Evolutionary conservation across 2,329 filamentous ascomycete species (phyloP).

Genomic region (Aureobasidium sp.): DNA sequence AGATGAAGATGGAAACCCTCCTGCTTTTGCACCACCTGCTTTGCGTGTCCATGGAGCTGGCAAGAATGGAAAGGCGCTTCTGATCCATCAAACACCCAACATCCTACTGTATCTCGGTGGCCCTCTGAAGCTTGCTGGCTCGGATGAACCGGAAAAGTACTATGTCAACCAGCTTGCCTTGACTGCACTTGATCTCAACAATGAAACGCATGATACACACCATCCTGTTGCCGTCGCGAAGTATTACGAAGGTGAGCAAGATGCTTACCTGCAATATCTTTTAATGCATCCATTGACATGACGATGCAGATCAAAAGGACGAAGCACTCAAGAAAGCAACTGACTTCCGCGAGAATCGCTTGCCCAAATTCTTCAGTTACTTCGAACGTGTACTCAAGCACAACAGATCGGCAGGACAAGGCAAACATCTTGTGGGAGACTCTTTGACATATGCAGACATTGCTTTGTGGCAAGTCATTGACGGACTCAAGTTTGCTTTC

Average conservation of each 20-base stretch:
- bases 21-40: slow-evolving; percentile 59
- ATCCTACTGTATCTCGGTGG: slow-evolving; percentile 65
- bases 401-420: slow-evolving; percentile 50
- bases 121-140: slow-evolving; percentile 49
- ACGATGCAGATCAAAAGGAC: slow-evolving; percentile 54
- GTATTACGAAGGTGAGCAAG: slow-evolving; percentile 52
- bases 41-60: slow-evolving; percentile 46
- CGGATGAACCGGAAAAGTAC: slow-evolving; percentile 44
- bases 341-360: slow-evolving; percentile 52
- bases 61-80: slow-evolving; percentile 47
- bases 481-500: slow-evolving; percentile 56
- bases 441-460: slow-evolving; percentile 65
- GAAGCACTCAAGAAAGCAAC: slow-evolving; percentile 53
- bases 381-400: slow-evolving; percentile 59
- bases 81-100: slow-evolving; percentile 63
- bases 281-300: neutral
- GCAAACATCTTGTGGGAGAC: slow-evolving; percentile 58
- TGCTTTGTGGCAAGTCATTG: slow-evolving; percentile 61
- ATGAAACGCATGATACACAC: slow-evolving; percentile 69
- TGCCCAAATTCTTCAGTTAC: slow-evolving; percentile 67
- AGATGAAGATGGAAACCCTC: slow-evolving; percentile 52
- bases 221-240: slow-evolving; percentile 56
- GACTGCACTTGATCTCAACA: slow-evolving; percentile 64
- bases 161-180: slow-evolving; percentile 57
- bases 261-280: no score